Conservation (phyloP, 1,139 yeast species). For the Saccharomyces pastorianus region DNA sequence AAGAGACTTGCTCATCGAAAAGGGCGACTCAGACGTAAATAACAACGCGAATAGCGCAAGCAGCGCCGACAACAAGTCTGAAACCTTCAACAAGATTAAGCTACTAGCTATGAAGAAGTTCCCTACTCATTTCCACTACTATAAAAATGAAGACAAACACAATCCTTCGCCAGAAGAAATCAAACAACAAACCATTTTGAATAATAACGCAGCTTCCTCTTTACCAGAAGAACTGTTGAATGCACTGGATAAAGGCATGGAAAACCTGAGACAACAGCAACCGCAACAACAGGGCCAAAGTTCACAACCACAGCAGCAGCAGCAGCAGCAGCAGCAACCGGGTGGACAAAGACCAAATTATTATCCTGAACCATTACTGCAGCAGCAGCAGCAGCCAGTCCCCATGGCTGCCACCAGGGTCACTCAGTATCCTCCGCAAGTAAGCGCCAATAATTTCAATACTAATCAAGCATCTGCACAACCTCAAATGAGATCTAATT, state of each 20-base stretch:
- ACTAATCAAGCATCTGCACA: background rate
- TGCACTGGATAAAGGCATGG: constrained; percentile 28
- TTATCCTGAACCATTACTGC: constrained; percentile 23
- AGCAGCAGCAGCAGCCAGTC: constrained; percentile 14
- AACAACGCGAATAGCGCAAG: constrained; percentile 9
- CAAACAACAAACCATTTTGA: constrained; percentile 26
- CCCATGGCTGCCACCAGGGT: constrained; percentile 11
- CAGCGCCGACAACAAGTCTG: constrained; percentile 23
- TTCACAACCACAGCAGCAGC: constrained; percentile 9
- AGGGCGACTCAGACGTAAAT: constrained; percentile 8
- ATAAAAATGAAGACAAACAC: constrained; percentile 27
- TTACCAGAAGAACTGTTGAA: constrained; percentile 25
- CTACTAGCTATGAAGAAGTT: constrained; percentile 31
- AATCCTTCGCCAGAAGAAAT: constrained; percentile 32
- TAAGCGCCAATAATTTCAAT: background rate
- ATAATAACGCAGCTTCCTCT: constrained; percentile 23
- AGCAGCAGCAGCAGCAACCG: constrained; percentile 37
- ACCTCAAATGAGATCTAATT: background rate
- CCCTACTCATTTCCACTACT: constrained; percentile 32
- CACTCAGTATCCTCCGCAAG: constrained; percentile 14
- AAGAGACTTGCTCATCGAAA: constrained; percentile 18
- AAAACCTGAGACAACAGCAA: constrained; percentile 21
- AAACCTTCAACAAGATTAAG: constrained; percentile 28
- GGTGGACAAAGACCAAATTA: constrained; percentile 16
- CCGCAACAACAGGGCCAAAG: constrained; percentile 10